These are phyloP conservation scores for Podospora didyma DNA, from an alignment of 495 filamentous ascomycete species.

Conservation along the genomic window DNA sequence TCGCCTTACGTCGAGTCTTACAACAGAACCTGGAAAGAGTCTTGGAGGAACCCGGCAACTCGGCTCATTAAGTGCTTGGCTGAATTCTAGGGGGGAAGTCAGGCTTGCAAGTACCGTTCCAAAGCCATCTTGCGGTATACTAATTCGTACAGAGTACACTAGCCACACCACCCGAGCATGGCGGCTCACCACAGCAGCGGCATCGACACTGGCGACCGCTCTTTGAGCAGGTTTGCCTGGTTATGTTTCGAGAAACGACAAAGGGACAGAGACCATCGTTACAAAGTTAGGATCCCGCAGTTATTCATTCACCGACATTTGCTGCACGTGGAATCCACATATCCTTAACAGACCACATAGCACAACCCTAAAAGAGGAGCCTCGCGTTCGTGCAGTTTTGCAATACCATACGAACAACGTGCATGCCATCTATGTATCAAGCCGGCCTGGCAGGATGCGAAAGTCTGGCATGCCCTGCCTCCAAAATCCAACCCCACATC, in stretches of 20 bases:
- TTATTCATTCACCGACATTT: conserved; percentile 8
- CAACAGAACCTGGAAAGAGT: background rate
- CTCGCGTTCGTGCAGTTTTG: conserved; percentile 6
- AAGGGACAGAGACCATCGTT: no score
- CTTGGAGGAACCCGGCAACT: conserved; percentile 2
- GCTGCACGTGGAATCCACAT: background rate
- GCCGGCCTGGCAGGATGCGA: conserved; percentile 1
- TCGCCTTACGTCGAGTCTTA: background rate
- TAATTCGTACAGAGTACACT: no score
- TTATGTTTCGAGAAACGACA: no score
- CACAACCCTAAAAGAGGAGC: no score
- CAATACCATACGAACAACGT: conserved; percentile 1
- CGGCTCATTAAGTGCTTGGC: conserved; percentile 5
- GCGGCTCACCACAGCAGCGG: conserved; percentile 1
- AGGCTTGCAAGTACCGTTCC: background rate
- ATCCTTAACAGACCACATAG: no score
- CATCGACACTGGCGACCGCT: background rate
- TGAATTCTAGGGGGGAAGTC: background rate
- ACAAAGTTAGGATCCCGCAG: no score
- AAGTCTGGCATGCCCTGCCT: background rate
- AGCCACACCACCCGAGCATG: no score
- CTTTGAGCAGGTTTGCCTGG: background rate
- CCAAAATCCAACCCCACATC: background rate
- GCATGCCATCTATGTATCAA: background rate
- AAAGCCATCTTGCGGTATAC: no score